These are phyloP conservation scores for Linderniella brevidens DNA, from an alignment of 257 asterid genomes.

Conservation along the genomic window DNA sequence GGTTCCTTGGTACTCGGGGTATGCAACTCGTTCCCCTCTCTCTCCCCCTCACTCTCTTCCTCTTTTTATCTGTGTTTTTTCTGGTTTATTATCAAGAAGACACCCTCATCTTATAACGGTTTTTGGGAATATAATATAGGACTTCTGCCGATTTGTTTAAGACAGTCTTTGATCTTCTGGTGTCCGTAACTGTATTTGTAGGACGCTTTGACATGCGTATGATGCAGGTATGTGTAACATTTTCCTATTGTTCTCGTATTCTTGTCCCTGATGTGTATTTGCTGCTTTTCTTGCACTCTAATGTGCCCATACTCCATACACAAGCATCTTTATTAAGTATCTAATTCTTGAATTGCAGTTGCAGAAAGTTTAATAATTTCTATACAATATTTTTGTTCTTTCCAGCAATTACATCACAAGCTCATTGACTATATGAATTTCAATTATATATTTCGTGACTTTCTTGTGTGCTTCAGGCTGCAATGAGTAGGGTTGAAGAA, in stretches of 20 bases:
- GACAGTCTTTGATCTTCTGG: conserved; percentile 94
- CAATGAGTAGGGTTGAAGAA: conserved; percentile 85
- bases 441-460: conserved; percentile 7
- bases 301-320: too few relatives aligned
- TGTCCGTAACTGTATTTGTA: conserved; percentile 90
- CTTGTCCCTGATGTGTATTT: neutral
- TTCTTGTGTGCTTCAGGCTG: conserved; percentile 44
- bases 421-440: conserved; percentile 4
- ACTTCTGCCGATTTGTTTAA: conserved; percentile 95
- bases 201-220: conserved; percentile 99
- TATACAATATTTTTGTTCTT: too few relatives aligned
- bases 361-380: too few relatives aligned
- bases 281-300: neutral
- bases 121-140: conserved; percentile 31
- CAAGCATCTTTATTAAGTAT: too few relatives aligned
- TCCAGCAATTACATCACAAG: neutral
- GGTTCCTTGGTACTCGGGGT: conserved; percentile 99
- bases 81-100: too few relatives aligned
- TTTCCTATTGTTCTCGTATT: conserved; percentile 6
- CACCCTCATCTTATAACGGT: conserved; percentile 5
- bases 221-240: conserved; percentile 68
- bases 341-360: too few relatives aligned
- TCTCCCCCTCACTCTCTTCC: conserved; percentile 1
- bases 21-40: conserved; percentile 6
- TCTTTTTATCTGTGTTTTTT: too few relatives aligned